Conservation (phyloP, 768 basidiomycete species). For the Calvatia gigantea region DNA sequence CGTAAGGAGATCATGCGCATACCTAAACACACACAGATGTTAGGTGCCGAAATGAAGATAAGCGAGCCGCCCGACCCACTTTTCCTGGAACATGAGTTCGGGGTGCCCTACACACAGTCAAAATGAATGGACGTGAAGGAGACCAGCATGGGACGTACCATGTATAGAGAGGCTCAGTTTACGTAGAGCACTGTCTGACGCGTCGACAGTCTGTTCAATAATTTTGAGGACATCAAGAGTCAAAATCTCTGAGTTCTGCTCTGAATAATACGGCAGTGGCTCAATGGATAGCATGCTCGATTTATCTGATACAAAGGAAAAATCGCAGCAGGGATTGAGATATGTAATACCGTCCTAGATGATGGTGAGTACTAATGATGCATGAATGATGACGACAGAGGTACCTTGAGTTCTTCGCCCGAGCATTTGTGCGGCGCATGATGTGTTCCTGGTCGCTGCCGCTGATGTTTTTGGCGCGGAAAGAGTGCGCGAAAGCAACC, state of each 20-base stretch:
- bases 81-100: slow-evolving; percentile 64
- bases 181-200: slow-evolving; percentile 50
- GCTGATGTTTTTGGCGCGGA: slow-evolving; percentile 14
- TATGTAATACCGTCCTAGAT: slow-evolving; percentile 21
- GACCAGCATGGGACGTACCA: slow-evolving; percentile 36
- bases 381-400: slow-evolving; percentile 2
- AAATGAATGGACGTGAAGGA: not conserved
- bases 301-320: slow-evolving; percentile 27
- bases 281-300: slow-evolving; percentile 27
- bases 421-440: not conserved
- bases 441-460: slow-evolving; percentile 12
- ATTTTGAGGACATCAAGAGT: slow-evolving; percentile 41
- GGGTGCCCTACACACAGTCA: slow-evolving; percentile 48
- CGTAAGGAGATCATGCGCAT: slow-evolving; percentile 68
- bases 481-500: slow-evolving; percentile 37
- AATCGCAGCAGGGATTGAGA: slow-evolving; percentile 43
- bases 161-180: slow-evolving; percentile 70
- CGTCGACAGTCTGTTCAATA: slow-evolving; percentile 52
- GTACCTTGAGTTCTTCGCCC: not conserved
- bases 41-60: not conserved
- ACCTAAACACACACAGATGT: slow-evolving; percentile 33
- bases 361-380: not conserved
- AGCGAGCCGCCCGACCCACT: slow-evolving; percentile 32
- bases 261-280: slow-evolving; percentile 40
- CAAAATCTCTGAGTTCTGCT: slow-evolving; percentile 16